Evolutionary conservation across 805 yeast genomes (phyloP).

Genomic region (Metschnikowia cerradonensis): DNA sequence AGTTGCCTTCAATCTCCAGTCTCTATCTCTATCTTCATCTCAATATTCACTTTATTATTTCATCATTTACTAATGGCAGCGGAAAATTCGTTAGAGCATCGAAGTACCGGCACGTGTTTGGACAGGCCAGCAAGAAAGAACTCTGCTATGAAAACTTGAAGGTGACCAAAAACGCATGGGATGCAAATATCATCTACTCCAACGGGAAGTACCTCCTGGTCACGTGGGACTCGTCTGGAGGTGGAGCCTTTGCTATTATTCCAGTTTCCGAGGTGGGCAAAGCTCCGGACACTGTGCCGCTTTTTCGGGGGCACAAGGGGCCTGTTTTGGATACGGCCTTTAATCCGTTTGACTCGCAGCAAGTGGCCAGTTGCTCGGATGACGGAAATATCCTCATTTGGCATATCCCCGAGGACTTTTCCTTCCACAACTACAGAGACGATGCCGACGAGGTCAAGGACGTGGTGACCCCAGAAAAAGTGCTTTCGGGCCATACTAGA

Average conservation of each 20-base stretch:
- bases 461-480: slow-evolving; percentile 59
- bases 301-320: slow-evolving; percentile 94
- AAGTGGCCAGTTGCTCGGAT: slow-evolving; percentile 30
- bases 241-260: slow-evolving; percentile 95
- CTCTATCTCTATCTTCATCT: too few species aligned
- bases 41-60: too few species aligned
- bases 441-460: slow-evolving; percentile 59
- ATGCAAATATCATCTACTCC: slow-evolving; percentile 80
- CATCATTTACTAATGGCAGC: slow-evolving; percentile 23
- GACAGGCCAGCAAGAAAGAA: slow-evolving; percentile 74
- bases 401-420: slow-evolving; percentile 80
- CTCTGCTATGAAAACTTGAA: slow-evolving; percentile 69
- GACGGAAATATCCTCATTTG: slow-evolving; percentile 67
- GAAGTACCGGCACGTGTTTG: slow-evolving; percentile 93
- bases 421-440: slow-evolving; percentile 58
- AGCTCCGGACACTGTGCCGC: slow-evolving; percentile 87
- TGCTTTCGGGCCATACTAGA: slow-evolving; percentile 80
- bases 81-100: slow-evolving; percentile 94
- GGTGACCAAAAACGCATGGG: slow-evolving; percentile 92
- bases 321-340: slow-evolving; percentile 94
- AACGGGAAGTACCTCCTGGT: slow-evolving; percentile 84
- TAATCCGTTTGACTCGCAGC: slow-evolving; percentile 80
- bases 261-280: slow-evolving; percentile 86
- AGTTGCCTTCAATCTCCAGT: too few species aligned
- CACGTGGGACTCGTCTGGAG: slow-evolving; percentile 94